Conservation (phyloP, 2,329 filamentous ascomycete genomes). For the Ophiostoma tasmaniense region DNA sequence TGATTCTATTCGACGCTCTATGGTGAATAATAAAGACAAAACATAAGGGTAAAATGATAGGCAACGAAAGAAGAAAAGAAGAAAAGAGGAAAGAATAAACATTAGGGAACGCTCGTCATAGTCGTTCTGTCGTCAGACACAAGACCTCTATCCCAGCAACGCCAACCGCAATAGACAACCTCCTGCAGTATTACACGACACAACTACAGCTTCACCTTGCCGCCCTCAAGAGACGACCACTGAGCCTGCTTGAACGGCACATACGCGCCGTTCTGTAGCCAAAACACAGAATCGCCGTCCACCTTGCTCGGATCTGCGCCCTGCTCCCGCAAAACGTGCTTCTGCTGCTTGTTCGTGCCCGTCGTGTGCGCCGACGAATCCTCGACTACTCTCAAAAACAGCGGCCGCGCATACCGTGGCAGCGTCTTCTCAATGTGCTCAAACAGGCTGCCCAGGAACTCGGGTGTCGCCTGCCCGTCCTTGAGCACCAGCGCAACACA, state of each 20-base stretch:
- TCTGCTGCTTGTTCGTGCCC: slow-evolving; percentile 85
- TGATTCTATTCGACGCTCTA: neutral
- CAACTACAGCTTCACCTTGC: slow-evolving; percentile 59
- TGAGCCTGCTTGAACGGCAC: slow-evolving; percentile 57
- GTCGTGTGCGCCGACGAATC: slow-evolving; percentile 55
- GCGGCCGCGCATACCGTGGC: slow-evolving; percentile 65
- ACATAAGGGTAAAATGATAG: neutral
- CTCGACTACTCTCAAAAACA: slow-evolving; percentile 64
- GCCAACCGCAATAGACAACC: neutral
- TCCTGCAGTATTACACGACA: too few relatives aligned
- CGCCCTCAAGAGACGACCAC: slow-evolving; percentile 59
- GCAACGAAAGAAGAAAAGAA: neutral
- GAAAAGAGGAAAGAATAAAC: neutral
- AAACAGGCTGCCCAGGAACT: slow-evolving; percentile 49
- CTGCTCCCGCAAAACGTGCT: slow-evolving; percentile 60
- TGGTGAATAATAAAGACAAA: neutral
- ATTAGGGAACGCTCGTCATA: neutral
- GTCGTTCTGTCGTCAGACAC: neutral
- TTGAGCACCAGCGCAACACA: slow-evolving; percentile 47
- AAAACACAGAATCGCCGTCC: slow-evolving; percentile 45
- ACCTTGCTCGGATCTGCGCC: slow-evolving; percentile 61
- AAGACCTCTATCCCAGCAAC: neutral
- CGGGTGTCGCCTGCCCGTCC: slow-evolving; percentile 35
- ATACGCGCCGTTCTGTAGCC: slow-evolving; percentile 60
- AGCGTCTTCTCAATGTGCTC: slow-evolving; percentile 48